A percentile compares a stretch with the other conserved stretches of the same genome.
Evolutionary conservation across 2,329 filamentous ascomycete genomes (phyloP).

Genomic region (Fusarium heterosporum): DNA sequence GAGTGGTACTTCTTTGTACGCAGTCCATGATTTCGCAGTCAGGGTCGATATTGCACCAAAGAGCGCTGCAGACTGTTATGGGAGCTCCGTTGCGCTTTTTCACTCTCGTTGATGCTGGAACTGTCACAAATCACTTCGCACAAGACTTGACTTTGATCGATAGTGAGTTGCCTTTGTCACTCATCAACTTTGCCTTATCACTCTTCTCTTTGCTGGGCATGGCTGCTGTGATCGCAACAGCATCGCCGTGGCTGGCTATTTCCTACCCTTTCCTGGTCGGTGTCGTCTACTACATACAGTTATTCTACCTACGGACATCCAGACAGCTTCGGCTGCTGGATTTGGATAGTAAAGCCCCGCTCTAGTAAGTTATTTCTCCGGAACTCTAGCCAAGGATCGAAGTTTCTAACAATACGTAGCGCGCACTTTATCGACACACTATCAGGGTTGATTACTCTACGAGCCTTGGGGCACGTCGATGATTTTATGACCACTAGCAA

Average conservation of each 20-base stretch:
- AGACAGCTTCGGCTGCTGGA: slow-evolving; percentile 69
- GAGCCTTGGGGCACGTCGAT: slow-evolving; percentile 59
- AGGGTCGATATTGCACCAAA: slow-evolving; percentile 12
- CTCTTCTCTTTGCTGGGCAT: neutral
- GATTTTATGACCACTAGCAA: slow-evolving; percentile 42
- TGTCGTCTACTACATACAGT: slow-evolving; percentile 62
- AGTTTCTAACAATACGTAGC: slow-evolving; percentile 2
- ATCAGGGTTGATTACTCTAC: slow-evolving; percentile 64
- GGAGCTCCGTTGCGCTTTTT: slow-evolving; percentile 50
- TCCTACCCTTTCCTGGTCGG: slow-evolving; percentile 60
- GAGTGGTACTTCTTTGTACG: slow-evolving; percentile 4
- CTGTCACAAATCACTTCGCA: slow-evolving; percentile 52
- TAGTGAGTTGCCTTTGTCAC: slow-evolving; percentile 48
- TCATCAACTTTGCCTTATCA: slow-evolving; percentile 37
- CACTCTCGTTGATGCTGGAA: slow-evolving; percentile 49
- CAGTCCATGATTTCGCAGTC: slow-evolving; percentile 14
- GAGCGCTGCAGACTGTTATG: slow-evolving; percentile 13
- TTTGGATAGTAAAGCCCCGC: slow-evolving; percentile 67
- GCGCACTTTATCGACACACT: slow-evolving; percentile 66
- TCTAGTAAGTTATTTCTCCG: slow-evolving; percentile 54
- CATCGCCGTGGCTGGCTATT: slow-evolving; percentile 58
- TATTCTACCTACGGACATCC: slow-evolving; percentile 68
- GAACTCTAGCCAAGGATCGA: neutral
- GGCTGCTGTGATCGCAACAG: slow-evolving; percentile 48
- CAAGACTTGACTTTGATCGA: slow-evolving; percentile 55